Conservation (phyloP, 2,329 filamentous ascomycete species). For the Daldinia sp. region DNA sequence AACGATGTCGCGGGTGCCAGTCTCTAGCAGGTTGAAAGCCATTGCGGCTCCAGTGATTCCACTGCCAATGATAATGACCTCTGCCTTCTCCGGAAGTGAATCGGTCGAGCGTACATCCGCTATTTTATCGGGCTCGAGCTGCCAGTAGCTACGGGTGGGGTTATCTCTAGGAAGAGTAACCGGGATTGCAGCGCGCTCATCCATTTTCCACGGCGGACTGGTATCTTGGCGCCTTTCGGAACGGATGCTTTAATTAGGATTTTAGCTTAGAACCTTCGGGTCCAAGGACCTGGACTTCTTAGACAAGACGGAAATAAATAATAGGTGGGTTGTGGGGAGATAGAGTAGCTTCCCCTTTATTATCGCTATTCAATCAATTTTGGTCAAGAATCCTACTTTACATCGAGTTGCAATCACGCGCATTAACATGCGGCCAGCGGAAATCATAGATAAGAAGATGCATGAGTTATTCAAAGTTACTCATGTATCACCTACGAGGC, state of each 20-base stretch:
- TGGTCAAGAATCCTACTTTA: not conserved
- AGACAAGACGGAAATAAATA: not conserved
- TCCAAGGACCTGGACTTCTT: not conserved
- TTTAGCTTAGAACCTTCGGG: not conserved
- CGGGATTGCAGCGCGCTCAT: conserved; percentile 53
- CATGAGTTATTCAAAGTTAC: conserved; percentile 16
- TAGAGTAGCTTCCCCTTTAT: not conserved
- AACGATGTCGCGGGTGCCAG: conserved; percentile 59
- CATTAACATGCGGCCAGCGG: not conserved
- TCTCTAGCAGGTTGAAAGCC: conserved; percentile 64
- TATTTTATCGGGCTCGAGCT: conserved; percentile 64
- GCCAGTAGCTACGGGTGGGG: conserved; percentile 73
- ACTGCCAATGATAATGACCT: conserved; percentile 73
- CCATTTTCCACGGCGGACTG: conserved; percentile 48
- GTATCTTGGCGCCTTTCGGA: not conserved
- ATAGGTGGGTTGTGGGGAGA: not conserved
- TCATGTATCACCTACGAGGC: not conserved
- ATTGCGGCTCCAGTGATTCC: conserved; percentile 73
- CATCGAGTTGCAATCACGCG: conserved; percentile 25
- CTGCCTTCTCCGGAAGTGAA: conserved; percentile 64
- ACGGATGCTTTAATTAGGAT: not conserved
- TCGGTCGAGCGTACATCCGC: conserved; percentile 63
- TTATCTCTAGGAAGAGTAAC: conserved; percentile 62
- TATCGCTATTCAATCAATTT: not conserved
- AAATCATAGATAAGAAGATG: conserved; percentile 30